Evolutionary conservation across 2,329 filamentous ascomycete genomes (phyloP), one percentile per base, ranked within the genome.

Genomic region (Penicillium fuscoglaucum): DNA sequence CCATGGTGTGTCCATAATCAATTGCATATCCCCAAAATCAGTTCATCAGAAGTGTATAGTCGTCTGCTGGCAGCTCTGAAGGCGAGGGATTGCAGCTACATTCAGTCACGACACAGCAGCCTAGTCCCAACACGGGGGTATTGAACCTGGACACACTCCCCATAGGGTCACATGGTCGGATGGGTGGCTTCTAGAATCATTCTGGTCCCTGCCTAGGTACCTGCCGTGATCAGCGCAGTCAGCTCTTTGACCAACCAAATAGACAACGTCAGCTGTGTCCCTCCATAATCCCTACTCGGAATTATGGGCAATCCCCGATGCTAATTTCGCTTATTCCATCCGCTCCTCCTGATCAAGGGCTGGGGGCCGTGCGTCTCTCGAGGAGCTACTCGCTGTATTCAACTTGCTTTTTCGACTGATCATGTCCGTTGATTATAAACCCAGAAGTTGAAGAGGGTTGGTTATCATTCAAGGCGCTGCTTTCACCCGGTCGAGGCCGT

Each of bases 31-130:
- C 28, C 26, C 6, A 7, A 37, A 28, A 9, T 45, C 46, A 49
- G 12, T 17, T 19, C 17, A 31, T 39, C 24, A 28, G 1, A 8
- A 15, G 10, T 37, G n/a, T 6, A 17, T 10, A 6, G 6, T 21
- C n/a, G 2, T 51, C n/a, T 40, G 10, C 13, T n/a, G 1, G 10
- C 13, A 31, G 7, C 24, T 26, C 21, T 33, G 46, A 9, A 49
- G 17, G 26, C 24, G 41, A 28, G 45, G 6, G 12, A 19, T 43
- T 6, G 29, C 9, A 12, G 26, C 28, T 52, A 61, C 62, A 59
- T 52, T 62, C 60, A 64, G 58, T 58, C 35, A 64, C 57, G 29
- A 24, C 13, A 49, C 46, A 59, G 40, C 10, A 49, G 24, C 21
- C 57, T 52, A 58, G 40, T 33, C 58, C 43, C 15, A 10, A 55